Base-by-base conservation (phyloP, 352 stramenopile genomes). In the Phytophthora sansomeana region DNA sequence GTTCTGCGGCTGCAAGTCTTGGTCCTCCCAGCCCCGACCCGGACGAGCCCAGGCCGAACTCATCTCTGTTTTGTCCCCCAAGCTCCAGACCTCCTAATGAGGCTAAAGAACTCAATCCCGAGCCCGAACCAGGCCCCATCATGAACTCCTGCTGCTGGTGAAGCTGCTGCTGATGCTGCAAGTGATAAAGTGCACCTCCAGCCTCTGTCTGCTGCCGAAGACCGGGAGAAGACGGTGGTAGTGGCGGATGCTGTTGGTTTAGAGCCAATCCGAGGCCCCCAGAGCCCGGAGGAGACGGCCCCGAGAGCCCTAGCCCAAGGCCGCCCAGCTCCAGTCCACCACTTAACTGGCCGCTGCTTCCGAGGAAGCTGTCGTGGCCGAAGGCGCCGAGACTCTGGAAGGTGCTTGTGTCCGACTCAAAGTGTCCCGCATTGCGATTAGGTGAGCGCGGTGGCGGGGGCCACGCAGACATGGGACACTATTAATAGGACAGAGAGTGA, bases 121-220 rank as follows among this genome's bases (percentile, higher is more conserved):
- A 63, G 46, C 57, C 51, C 5, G 41, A 63, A 42, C 19, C 11
- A 2, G 53, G 26, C 4, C 44, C 53, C 41, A 57, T 60, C 19
- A 33, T 49, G 39, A 72, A 59, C 6, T 68, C 58, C 47, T 72
- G 73, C 3, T 74, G 73, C 19, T 79, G 76, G 28, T 84, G 73
- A 5, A 76, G 59, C 49, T 78, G 76, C 46, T 81, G 75, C 57
- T 83, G 75, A 17, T 78, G 69, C 52, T 85, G 77, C 2, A 82
- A 53, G 39, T 85, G 77, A 44, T 85, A 85, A 16, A 78, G 47
- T 36, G 62, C 56, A 6, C 57, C 41, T 28, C 56, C 54, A 24
- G 29, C 19, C 11, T 74, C 64, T 6, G 47, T 55, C 14, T 46
- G 49, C 16, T 67, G 58, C 7, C n/a, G 13, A 14, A 69, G 44